Evolutionary conservation across 2,329 filamentous ascomycete genomes (phyloP).

Genomic region (Xylariales sp.): DNA sequence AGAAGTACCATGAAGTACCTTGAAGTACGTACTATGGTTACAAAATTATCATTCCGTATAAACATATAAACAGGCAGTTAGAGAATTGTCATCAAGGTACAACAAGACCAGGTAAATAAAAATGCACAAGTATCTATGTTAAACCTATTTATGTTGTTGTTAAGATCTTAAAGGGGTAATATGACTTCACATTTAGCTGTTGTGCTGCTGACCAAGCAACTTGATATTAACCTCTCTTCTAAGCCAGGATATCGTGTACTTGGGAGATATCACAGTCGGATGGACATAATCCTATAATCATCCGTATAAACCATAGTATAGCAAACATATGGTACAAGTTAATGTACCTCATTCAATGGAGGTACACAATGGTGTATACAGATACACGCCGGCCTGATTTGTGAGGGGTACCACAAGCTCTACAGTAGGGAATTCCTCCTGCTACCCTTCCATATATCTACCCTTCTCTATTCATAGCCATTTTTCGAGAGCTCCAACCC

Average conservation of each 20-base stretch:
- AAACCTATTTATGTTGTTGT: background rate
- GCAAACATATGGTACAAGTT: background rate
- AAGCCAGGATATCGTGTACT: background rate
- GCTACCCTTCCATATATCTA: too few species aligned
- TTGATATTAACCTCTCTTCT: background rate
- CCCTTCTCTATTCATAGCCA: too few species aligned
- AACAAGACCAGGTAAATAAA: background rate
- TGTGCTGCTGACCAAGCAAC: background rate
- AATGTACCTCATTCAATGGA: background rate
- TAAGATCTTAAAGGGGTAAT: background rate
- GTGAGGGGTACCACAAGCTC: background rate
- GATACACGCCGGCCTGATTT: background rate
- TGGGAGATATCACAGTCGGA: background rate
- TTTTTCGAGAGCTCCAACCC: too few species aligned
- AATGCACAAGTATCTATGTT: background rate
- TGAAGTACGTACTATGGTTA: too few species aligned
- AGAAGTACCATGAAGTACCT: too few species aligned
- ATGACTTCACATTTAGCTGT: background rate
- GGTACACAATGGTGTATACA: background rate
- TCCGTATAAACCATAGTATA: background rate
- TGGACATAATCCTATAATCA: too few species aligned
- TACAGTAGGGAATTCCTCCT: too few species aligned
- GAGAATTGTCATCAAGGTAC: too few species aligned
- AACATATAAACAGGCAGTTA: too few species aligned
- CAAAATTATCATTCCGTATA: too few species aligned